Evolutionary conservation across 164 flowering plant genomes (phyloP), one percentile per base, ranked within the genome.

Genomic region (Annona squamosa): DNA sequence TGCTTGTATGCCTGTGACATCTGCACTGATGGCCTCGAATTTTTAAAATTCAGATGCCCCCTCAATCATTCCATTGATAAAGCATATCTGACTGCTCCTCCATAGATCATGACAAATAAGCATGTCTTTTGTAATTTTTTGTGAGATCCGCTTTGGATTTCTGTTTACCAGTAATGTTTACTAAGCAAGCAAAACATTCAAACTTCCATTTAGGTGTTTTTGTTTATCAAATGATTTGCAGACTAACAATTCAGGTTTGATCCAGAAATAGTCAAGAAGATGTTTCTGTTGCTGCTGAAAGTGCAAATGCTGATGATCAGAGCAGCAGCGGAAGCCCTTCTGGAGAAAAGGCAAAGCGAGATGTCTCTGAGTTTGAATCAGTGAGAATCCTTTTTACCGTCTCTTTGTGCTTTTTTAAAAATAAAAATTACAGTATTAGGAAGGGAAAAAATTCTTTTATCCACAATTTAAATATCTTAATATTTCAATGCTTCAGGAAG

Each of bases 251-350:
- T 52, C 2, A 16, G 13, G 19, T 67, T 26, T 56, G 69, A 68
- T 82, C 75, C 85, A 92, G 98, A 82, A 86, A 79, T 74, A 72
- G 81, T 66, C 81, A 85, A 70, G 90, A 88, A 74, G 89, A 88
- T 83, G 82, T 59, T 71, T 77, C 87, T 43, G 70, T 72, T 41
- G 85, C 79, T 76, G 79, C 85, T 62, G 92, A 85, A 65, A 80
- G 73, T 71, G 79, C 87, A 73, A 82, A 79, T 79, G 88, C 78
- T 67, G 90, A 88, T 81, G 80, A 84, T 76, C 90, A 83, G 57
- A 79, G 72, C 78, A 70, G 69, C 78, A 81, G 76, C 68, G 91
- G 79, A 82, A 83, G 82, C 75, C 79, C 84, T 72, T 79, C 89
- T 47, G 78, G 76, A 18, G 89, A 75, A 73, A 87, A 87, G 79